These are phyloP conservation scores for Anthoceros angustus DNA, from an alignment of 225 moss, liverwort and hornwort genomes.

Conservation along the genomic window DNA sequence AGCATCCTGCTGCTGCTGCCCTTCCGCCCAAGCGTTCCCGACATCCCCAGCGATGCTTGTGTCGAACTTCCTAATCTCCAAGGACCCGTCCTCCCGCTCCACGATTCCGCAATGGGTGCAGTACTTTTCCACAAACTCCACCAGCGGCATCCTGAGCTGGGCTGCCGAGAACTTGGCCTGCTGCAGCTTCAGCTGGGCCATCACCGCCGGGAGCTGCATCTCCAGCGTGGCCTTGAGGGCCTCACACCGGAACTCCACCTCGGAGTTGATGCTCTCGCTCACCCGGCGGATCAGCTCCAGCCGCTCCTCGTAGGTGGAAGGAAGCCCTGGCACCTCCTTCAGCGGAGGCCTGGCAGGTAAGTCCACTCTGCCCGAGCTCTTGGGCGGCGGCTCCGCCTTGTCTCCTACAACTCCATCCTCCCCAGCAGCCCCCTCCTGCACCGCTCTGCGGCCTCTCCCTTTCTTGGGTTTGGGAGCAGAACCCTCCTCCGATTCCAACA, in stretches of 20 bases:
- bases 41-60: background rate
- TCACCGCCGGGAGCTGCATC: background rate
- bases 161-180: conserved; percentile 1
- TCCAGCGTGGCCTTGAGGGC: background rate
- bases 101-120: background rate
- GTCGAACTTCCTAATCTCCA: background rate
- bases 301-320: background rate
- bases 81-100: background rate
- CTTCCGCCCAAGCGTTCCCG: background rate
- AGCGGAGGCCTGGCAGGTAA: background rate
- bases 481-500: background rate
- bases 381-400: background rate
- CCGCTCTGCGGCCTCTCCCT: background rate
- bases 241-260: background rate
- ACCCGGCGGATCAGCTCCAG: background rate
- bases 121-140: background rate
- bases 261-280: background rate
- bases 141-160: background rate
- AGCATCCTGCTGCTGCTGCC: background rate
- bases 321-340: background rate
- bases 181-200: conserved; percentile 3
- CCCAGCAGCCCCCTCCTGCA: background rate
- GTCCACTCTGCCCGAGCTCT: background rate
- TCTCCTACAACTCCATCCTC: background rate
- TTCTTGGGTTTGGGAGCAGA: background rate